Evolutionary conservation across 305 asterid species (phyloP), one percentile per base, ranked within the genome.

Genomic region (Fraxinus angustifolia): DNA sequence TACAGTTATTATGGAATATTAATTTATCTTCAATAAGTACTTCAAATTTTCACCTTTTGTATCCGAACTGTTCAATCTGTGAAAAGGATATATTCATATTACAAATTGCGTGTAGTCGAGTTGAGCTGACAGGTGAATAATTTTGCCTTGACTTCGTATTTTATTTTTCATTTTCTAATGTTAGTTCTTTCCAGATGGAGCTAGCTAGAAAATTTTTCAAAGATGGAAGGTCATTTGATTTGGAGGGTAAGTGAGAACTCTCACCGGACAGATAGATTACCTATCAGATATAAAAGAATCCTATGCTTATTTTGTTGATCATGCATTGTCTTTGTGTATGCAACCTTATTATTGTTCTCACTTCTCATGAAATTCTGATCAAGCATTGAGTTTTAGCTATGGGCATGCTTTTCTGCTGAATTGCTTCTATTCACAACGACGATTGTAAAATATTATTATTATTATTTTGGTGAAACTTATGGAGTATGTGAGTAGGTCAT

Each of bases 141-240:
- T 81, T 79, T 80, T 72, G 58, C 30, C 33, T 78, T 78, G 76
- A 75, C 68, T 58, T 77, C 31, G 68, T 50, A 21, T 75, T 81
- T 71, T 68, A 65, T 23, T 8, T 42, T 53, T 34, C 67, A 78
- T 80, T 81, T 75, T 35, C 76, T 75, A 35, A 23, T 73, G n/a
- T 72, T 76, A 19, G 42, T 83, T 80, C 76, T 75, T 83, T 84
- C 82, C 92, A 95, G 99, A 84, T 65, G 78, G 97, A 91, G 87
- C 83, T 93, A 84, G 92, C 92, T 65, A 86, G 82, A 45, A 91
- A 72, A 8, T 95, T 93, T 85, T 95, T 95, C 85, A 91, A 88
- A 88, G 99, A 95, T 83, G 91, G 90, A 87, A 93, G 99, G 84
- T 86, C 91, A 77, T 48, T 91, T 87, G 97, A 95, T 87, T 80